Percentiles rank a stretch among this genome's conserved stretches.
phyloP scores from a whole-genome alignment of 345 rosid genomes.

The Ceriops zippeliana region DNA sequence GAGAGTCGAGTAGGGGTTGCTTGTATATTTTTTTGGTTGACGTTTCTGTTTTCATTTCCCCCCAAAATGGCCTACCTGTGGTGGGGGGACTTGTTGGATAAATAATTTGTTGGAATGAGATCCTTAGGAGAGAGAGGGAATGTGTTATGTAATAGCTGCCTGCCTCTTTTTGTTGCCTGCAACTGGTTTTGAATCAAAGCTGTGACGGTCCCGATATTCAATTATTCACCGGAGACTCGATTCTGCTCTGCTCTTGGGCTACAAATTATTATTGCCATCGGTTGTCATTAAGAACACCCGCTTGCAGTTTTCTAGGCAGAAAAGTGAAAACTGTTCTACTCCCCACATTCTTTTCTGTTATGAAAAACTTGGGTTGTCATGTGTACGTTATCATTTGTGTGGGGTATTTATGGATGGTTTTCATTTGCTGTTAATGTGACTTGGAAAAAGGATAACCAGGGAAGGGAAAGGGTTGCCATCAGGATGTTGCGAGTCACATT shows the following conservation, averaged over 20 bases:
- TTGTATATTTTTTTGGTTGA: neutral
- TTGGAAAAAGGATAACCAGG: neutral
- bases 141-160: constrained; percentile 18
- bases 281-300: neutral
- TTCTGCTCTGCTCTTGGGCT: no score
- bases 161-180: neutral
- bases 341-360: neutral
- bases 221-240: neutral
- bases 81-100: constrained; percentile 42
- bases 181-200: neutral
- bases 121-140: neutral
- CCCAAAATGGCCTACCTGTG: neutral
- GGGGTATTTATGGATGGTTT: neutral
- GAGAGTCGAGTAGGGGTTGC: constrained; percentile 30
- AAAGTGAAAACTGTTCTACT: neutral
- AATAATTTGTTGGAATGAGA: constrained; percentile 46
- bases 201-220: neutral
- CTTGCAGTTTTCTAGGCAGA: neutral
- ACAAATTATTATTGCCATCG: no score
- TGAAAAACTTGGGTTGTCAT: constrained; percentile 9
- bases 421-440: no score
- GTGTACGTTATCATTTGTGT: neutral
- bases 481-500: neutral
- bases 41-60: constrained; percentile 4
- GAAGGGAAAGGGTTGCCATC: no score